Evolutionary conservation across 495 filamentous ascomycete genomes (phyloP).

Genomic region (Massariosphaeria phaeospora): DNA sequence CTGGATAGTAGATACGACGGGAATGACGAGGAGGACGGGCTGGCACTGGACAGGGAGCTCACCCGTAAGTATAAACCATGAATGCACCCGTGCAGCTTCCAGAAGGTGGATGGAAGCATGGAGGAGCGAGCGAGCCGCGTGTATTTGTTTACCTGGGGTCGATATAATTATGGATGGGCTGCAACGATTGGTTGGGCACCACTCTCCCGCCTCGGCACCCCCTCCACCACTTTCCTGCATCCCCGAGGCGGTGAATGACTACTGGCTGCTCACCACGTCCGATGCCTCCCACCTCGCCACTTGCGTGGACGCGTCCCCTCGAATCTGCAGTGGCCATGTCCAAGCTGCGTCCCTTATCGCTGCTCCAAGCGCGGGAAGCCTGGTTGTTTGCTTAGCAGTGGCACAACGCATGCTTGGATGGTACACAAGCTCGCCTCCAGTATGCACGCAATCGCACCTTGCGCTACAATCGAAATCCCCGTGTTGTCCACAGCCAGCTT

Average conservation of each 20-base stretch:
- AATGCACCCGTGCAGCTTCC: not conserved
- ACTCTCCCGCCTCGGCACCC: not conserved
- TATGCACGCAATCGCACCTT: constrained; percentile 33
- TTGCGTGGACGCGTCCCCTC: not conserved
- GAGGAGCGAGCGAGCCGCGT: not conserved
- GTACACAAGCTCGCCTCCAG: constrained; percentile 22
- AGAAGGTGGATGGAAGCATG: constrained; percentile 7
- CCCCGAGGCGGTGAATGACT: constrained; percentile 27
- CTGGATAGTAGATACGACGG: too few species aligned
- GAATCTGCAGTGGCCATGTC: constrained; percentile 27
- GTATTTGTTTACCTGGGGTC: not conserved
- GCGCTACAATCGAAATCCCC: constrained; percentile 17
- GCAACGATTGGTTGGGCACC: constrained; percentile 5
- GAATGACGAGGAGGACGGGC: too few species aligned
- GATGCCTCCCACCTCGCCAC: not conserved
- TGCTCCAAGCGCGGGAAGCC: constrained; percentile 7
- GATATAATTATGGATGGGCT: not conserved
- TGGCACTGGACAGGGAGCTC: too few species aligned
- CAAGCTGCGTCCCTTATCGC: constrained; percentile 3
- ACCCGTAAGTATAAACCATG: not conserved
- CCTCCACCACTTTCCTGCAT: constrained; percentile 7
- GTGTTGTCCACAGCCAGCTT: constrained; percentile 8
- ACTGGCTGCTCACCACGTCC: constrained; percentile 4
- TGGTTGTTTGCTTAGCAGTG: constrained; percentile 19
- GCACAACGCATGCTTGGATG: constrained; percentile 29